Base-by-base conservation (phyloP, 768 basidiomycete genomes). In the Glaciozyma martinii region DNA sequence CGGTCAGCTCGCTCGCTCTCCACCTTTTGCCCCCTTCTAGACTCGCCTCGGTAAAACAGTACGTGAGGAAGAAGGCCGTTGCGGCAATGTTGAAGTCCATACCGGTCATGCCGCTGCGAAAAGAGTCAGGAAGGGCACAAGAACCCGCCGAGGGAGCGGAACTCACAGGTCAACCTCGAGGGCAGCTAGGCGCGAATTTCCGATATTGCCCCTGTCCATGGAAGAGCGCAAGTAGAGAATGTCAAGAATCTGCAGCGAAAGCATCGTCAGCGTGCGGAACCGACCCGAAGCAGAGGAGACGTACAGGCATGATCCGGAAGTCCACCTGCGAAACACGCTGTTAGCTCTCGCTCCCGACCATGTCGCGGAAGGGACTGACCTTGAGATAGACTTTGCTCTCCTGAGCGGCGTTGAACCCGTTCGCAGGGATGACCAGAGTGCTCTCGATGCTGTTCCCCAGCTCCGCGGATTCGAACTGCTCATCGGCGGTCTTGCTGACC, bases 91-190 rank as follows among this genome's bases (percentile, higher is more conserved):
- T 40, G 43, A 64, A 68, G 53, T 68, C 67, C 40, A 65, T 72
- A 10, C 73, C 72, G 13, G 43, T 52, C 8, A 74, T 60, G 3
- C 54, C 44, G 8, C 37, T 40, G 12, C 37, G 12, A 40, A 13
- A 40, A 40, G 10, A 40, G 5, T 40, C 37, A 40, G 37, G 15
- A 2, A 13, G 15, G 37, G 37, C 10, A 40, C 37, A n/a, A n/a
- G n/a, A n/a, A 40, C 15, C 37, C 10, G 10, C 33, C 37, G 15
- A 40, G 12, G 12, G 37, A 40, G 37, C 3, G 37, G 12, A 13
- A 13, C 37, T 40, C 37, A 40, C 37, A 74, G 57, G 46, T 74
- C 68, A 53, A 61, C 65, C 63, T 73, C 74, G 9, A 74, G 56
- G 1, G 71, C 72, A 8, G 72, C 72, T 3, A 71, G 37, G 0